Evolutionary conservation across 2,329 filamentous ascomycete genomes (phyloP).

Genomic region (Hymenotorrendiella dingleyae): DNA sequence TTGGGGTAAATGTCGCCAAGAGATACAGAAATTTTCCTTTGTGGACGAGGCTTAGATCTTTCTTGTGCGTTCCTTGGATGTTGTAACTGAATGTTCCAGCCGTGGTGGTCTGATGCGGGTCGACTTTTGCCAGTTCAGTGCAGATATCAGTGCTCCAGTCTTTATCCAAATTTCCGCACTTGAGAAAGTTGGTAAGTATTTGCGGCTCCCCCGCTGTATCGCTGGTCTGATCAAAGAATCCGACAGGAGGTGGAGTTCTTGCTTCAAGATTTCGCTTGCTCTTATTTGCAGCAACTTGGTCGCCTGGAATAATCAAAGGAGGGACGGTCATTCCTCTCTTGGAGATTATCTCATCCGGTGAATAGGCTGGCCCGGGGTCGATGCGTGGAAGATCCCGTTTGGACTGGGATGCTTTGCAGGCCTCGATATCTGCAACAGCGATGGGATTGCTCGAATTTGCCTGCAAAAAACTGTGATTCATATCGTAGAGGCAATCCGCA

Average conservation of each 20-base stretch:
- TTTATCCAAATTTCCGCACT: neutral
- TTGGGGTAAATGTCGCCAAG: neutral
- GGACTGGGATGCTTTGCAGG: neutral
- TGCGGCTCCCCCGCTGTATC: neutral
- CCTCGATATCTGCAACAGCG: neutral
- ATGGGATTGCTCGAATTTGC: neutral
- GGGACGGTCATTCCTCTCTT: neutral
- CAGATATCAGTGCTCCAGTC: neutral
- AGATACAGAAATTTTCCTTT: neutral
- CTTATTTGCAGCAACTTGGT: neutral
- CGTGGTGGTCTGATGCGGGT: neutral
- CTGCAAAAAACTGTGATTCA: neutral
- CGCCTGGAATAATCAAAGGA: neutral
- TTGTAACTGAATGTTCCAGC: neutral
- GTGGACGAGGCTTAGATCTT: neutral
- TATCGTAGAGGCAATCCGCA: constrained; percentile 2
- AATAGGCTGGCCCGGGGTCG: neutral
- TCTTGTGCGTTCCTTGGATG: constrained; percentile 2
- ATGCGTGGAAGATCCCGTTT: constrained; percentile 1
- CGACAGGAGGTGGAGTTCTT: neutral
- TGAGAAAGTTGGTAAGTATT: neutral
- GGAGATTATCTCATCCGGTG: neutral
- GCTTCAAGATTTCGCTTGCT: neutral
- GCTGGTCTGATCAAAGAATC: neutral
- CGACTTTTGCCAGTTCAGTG: neutral